Base-by-base conservation (phyloP, 176 grass and related monocot species). In the Oryza brachyantha region DNA sequence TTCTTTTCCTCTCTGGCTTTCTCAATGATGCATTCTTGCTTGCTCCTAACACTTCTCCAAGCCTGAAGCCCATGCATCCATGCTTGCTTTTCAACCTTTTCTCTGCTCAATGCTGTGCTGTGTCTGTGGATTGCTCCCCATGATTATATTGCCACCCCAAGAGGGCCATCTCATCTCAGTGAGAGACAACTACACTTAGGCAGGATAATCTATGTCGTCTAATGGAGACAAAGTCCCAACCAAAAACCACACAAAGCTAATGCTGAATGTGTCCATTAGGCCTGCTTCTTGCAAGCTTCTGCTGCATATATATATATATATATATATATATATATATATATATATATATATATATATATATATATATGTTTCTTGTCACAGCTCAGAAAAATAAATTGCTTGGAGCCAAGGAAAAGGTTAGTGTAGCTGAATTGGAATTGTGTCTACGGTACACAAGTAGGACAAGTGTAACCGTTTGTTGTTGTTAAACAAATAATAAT, bases 181-280 rank as follows among this genome's bases (percentile, higher is more conserved):
- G 75, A 28, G 82, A 28, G 70, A 87, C 89, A 92, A 57, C 11
- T 54, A 66, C 45, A 60, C 79, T 76, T 83, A 80, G 76, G 61
- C 70, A 39, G 77, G 83, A 92, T n/a, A n/a, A n/a, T 83, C 75
- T 42, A 67, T 96, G 87, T 96, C 90, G 69, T 88, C 90, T 88
- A 90, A 92, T 81, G 79, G 79, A 88, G 85, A 96, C 87, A 90
- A 81, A 28, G 60, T 39, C 28, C 50, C 78, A 78, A 62, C 81
- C 65, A 61, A 86, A 86, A 75, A 34, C 80, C 75, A 57, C 75
- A 57, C 55, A 42, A 42, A 67, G 63, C 26, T 25, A 65, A 52
- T 17, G 76, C 45, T 48, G 69, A 52, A 41, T 17, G 37, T 42
- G 36, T 71, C 68, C 74, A 75, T 86, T 52, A 38, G 40, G 43